These are phyloP conservation scores for Fusarium abutilonis DNA, from an alignment of 2,329 filamentous ascomycete species.

Conservation along the genomic window DNA sequence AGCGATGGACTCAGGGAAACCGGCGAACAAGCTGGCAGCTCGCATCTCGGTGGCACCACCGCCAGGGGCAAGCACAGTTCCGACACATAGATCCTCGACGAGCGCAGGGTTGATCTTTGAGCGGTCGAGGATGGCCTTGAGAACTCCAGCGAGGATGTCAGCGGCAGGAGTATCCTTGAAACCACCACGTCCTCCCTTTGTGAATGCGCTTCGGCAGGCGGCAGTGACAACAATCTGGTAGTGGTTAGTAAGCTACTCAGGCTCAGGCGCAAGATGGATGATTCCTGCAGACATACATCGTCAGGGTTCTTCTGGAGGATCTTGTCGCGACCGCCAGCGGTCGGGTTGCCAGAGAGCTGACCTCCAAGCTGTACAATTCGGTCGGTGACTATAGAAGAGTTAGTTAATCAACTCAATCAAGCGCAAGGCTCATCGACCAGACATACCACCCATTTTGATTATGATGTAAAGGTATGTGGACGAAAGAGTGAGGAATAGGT, in stretches of 20 bases:
- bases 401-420: slow-evolving; percentile 10
- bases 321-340: slow-evolving; percentile 61
- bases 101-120: slow-evolving; percentile 88
- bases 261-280: neutral
- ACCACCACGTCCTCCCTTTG: slow-evolving; percentile 89
- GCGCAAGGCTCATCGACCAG: neutral
- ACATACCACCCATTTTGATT: slow-evolving; percentile 53
- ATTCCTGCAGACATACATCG: slow-evolving; percentile 60
- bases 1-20: slow-evolving; percentile 86
- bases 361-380: slow-evolving; percentile 68
- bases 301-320: slow-evolving; percentile 73
- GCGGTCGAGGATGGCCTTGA: slow-evolving; percentile 82
- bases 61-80: slow-evolving; percentile 89
- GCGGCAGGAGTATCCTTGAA: slow-evolving; percentile 94
- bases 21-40: slow-evolving; percentile 87
- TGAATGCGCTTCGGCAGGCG: slow-evolving; percentile 89
- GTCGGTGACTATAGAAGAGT: slow-evolving; percentile 60
- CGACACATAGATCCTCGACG: slow-evolving; percentile 93
- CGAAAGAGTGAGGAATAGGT: slow-evolving; percentile 17
- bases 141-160: slow-evolving; percentile 84
- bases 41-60: slow-evolving; percentile 97
- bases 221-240: slow-evolving; percentile 87
- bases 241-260: slow-evolving; percentile 1
- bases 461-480: slow-evolving; percentile 5
- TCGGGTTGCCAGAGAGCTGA: slow-evolving; percentile 71